Evolutionary conservation across 805 yeast species (phyloP).

Genomic region (Saccharomycopsis oosterbeekiorum): DNA sequence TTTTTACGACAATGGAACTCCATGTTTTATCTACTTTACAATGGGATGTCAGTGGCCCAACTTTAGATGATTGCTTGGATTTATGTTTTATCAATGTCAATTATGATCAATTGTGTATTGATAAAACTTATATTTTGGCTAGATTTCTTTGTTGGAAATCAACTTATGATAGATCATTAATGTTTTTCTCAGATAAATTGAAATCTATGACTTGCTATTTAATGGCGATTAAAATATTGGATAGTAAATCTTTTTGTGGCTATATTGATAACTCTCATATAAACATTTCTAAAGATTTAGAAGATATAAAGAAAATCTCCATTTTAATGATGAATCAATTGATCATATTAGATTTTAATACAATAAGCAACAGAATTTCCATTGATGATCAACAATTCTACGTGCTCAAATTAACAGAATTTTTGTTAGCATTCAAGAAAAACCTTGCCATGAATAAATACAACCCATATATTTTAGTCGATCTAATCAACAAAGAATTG

Average conservation of each 20-base stretch:
- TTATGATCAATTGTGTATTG: not conserved
- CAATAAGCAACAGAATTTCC: not conserved
- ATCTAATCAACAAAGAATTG: not conserved
- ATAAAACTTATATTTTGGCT: constrained; percentile 23
- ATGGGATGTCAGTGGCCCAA: constrained; percentile 35
- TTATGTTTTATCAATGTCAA: constrained; percentile 2
- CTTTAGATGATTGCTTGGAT: constrained; percentile 15
- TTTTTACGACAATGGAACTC: constrained; percentile 43
- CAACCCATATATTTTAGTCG: not conserved
- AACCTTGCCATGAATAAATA: not conserved
- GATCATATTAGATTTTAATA: not conserved
- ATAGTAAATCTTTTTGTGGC: constrained; percentile 11
- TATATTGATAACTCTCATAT: not conserved
- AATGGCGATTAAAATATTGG: constrained; percentile 41
- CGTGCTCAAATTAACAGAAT: not conserved
- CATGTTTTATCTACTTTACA: constrained; percentile 51
- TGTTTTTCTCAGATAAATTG: constrained; percentile 36
- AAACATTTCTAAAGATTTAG: constrained; percentile 3
- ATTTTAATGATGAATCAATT: not conserved
- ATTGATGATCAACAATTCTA: not conserved
- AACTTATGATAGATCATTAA: constrained; percentile 38
- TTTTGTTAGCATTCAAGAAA: not conserved
- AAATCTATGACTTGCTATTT: constrained; percentile 41
- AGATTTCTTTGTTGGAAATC: constrained; percentile 47
- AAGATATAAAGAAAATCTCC: not conserved